A percentile compares a stretch with the other conserved stretches of the same genome.
phyloP scores from a whole-genome alignment of 345 rosid species.

The Rhodamnia rubescens region DNA sequence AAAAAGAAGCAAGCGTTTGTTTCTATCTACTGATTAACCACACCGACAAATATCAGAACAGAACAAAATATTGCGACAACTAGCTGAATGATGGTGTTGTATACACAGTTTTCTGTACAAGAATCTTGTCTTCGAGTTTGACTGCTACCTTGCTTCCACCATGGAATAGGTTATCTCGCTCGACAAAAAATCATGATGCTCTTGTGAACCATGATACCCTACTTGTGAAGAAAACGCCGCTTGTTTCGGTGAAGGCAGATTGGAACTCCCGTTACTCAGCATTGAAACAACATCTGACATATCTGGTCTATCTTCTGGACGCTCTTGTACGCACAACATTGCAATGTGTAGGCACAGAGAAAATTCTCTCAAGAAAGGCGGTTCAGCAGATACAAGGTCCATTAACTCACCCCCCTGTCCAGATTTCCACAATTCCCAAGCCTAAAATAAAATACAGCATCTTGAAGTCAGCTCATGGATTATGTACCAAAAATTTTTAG shows the following conservation, averaged over 20 bases:
- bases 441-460: background rate
- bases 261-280: background rate
- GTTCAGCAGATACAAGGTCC: background rate
- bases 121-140: background rate
- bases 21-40: background rate
- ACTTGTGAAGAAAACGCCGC: background rate
- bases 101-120: background rate
- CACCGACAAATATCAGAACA: background rate
- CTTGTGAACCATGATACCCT: background rate
- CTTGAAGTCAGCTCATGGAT: background rate
- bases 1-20: background rate
- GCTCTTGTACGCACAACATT: background rate
- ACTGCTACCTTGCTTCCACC: background rate
- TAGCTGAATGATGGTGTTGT: background rate
- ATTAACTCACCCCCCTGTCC: background rate
- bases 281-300: background rate
- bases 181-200: background rate
- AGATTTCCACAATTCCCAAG: conserved; percentile 1
- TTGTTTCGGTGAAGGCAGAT: background rate
- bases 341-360: background rate
- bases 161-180: background rate
- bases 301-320: background rate
- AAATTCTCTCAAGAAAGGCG: background rate
- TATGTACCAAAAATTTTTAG: background rate
- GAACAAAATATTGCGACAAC: background rate